Evolutionary conservation across 2,329 filamentous ascomycete genomes (phyloP).

Genomic region (Aspergillus sp.): DNA sequence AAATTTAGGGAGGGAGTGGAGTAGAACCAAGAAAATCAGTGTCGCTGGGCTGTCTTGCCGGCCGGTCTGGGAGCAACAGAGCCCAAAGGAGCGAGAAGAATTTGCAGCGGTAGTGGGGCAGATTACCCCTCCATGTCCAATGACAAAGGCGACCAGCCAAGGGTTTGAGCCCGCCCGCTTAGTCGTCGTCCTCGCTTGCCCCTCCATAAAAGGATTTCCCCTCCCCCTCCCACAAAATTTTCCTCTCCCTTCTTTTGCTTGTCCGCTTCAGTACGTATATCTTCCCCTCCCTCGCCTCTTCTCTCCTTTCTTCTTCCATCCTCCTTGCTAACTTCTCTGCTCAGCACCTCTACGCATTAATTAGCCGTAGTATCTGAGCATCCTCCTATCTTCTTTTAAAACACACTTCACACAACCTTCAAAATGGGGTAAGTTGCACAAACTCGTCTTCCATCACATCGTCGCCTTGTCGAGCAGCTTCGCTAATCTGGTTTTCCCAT

Average conservation of each 20-base stretch:
- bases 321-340: conserved; percentile 25
- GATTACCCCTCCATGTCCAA: conserved; percentile 30
- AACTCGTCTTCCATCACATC: not conserved
- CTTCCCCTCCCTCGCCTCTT: conserved; percentile 27
- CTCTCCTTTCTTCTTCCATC: conserved; percentile 21
- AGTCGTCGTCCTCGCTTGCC: conserved; percentile 43
- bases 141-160: conserved; percentile 23
- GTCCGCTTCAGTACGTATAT: conserved; percentile 50
- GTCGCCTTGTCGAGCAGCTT: not conserved
- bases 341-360: conserved; percentile 52
- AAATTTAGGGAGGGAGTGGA: conserved; percentile 18
- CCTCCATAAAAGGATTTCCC: conserved; percentile 50
- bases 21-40: conserved; percentile 31
- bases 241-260: conserved; percentile 34
- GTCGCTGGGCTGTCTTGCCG: conserved; percentile 10
- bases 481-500: not conserved
- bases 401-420: conserved; percentile 44
- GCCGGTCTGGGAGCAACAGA: not conserved
- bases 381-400: conserved; percentile 45
- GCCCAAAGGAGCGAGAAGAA: conserved; percentile 28
- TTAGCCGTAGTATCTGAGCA: conserved; percentile 53
- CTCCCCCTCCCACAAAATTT: conserved; percentile 44
- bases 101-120: conserved; percentile 31
- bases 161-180: conserved; percentile 37
- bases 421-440: conserved; percentile 60